phyloP scores from a whole-genome alignment of 2,329 filamentous ascomycete species.

The Beauveria asiatica region DNA sequence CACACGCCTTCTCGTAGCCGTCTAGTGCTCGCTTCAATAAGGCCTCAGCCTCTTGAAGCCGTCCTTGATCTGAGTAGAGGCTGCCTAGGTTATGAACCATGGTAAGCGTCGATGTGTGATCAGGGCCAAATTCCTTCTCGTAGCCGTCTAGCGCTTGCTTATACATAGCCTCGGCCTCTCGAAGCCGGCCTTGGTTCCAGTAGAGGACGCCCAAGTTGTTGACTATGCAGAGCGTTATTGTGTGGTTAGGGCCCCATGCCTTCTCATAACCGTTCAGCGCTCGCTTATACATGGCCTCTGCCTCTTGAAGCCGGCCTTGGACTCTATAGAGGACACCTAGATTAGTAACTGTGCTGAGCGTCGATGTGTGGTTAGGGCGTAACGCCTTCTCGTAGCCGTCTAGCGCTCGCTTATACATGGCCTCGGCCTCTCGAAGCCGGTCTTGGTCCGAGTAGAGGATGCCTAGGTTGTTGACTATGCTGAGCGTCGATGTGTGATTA shows the following conservation, averaged over 20 bases:
- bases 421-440: neutral
- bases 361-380: too few relatives aligned
- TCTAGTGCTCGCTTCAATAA: neutral
- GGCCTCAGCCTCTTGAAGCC: neutral
- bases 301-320: too few relatives aligned
- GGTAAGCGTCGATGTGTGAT: neutral
- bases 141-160: neutral
- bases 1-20: too few relatives aligned
- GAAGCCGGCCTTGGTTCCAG: too few relatives aligned
- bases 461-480: neutral
- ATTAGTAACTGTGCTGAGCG: rapidly evolving
- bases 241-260: too few relatives aligned
- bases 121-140: neutral
- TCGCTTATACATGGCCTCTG: neutral
- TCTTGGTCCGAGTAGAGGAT: neutral
- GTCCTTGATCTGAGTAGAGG: neutral
- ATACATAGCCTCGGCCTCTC: too few relatives aligned
- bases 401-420: neutral
- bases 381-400: too few relatives aligned
- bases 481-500: neutral
- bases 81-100: neutral
- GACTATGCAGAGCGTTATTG: too few relatives aligned
- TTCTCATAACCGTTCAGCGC: neutral
- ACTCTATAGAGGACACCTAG: too few relatives aligned
- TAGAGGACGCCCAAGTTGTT: too few relatives aligned